Percentiles rank a stretch among this genome's conserved stretches.
phyloP scores from a whole-genome alignment of 2,329 filamentous ascomycete genomes.

The Purpureocillium lavendulum region DNA sequence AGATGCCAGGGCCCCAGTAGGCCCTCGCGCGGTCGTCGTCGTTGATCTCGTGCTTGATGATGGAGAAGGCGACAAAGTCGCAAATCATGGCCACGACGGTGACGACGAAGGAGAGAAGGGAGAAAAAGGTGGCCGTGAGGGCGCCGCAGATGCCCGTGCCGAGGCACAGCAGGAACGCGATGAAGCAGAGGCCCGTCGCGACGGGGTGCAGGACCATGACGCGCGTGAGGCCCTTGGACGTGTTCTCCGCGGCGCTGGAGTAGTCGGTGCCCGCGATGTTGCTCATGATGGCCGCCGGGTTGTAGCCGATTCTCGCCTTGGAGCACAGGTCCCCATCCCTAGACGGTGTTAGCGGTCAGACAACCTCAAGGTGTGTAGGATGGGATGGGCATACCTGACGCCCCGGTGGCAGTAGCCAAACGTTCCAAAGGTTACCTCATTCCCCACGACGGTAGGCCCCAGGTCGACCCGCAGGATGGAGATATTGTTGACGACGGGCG shows the following conservation, averaged over 20 bases:
- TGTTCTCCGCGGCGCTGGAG: constrained; percentile 31
- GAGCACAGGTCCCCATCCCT: constrained; percentile 39
- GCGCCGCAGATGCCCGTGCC: constrained; percentile 44
- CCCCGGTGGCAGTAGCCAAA: constrained; percentile 47
- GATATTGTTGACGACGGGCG: constrained; percentile 49
- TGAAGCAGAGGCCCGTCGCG: constrained; percentile 46
- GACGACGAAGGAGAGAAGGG: constrained; percentile 42
- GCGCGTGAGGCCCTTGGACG: constrained; percentile 41
- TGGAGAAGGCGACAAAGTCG: constrained; percentile 50
- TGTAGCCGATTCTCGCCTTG: constrained; percentile 43
- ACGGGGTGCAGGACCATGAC: constrained; percentile 57
- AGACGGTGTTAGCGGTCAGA: too few species aligned
- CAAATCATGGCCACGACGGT: constrained; percentile 40
- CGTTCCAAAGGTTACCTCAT: constrained; percentile 45
- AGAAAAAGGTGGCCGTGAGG: constrained; percentile 40
- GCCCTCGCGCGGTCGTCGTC: constrained; percentile 36
- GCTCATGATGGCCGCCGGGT: constrained; percentile 37
- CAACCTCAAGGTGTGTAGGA: not conserved
- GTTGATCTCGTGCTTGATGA: constrained; percentile 47
- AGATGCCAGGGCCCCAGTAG: constrained; percentile 45
- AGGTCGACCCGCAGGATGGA: constrained; percentile 45
- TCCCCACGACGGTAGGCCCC: constrained; percentile 21
- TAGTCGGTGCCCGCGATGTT: constrained; percentile 28
- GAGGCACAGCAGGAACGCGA: constrained; percentile 48
- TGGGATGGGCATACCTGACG: constrained; percentile 11